Evolutionary conservation across 768 basidiomycete genomes (phyloP).

Genomic region (Psilocybe tampanensis): DNA sequence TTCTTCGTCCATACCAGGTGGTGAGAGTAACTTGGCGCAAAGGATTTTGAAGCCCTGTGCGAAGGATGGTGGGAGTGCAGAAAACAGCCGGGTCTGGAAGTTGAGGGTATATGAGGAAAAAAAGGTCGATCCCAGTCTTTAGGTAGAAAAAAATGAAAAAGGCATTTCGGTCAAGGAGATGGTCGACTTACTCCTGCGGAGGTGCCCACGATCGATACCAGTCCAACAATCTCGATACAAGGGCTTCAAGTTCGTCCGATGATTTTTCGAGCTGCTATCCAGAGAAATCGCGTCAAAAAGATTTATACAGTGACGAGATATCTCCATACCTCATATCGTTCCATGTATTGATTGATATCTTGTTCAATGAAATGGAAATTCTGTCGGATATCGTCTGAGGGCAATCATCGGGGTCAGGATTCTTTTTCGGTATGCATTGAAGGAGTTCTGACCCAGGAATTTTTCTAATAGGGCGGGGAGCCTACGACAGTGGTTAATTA

Average conservation of each 20-base stretch:
- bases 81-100: slow-evolving; percentile 78
- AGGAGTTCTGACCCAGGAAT: slow-evolving; percentile 56
- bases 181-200: slow-evolving; percentile 53
- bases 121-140: slow-evolving; percentile 67
- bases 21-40: slow-evolving; percentile 58
- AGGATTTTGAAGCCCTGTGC: slow-evolving; percentile 69
- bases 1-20: slow-evolving; percentile 23
- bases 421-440: not conserved
- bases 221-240: slow-evolving; percentile 61
- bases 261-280: slow-evolving; percentile 41
- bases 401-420: not conserved
- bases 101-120: slow-evolving; percentile 61
- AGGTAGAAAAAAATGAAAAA: slow-evolving; percentile 12
- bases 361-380: slow-evolving; percentile 57
- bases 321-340: slow-evolving; percentile 57
- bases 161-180: not conserved
- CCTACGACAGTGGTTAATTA: slow-evolving; percentile 59
- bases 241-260: slow-evolving; percentile 48
- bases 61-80: slow-evolving; percentile 69
- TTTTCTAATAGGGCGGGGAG: slow-evolving; percentile 68
- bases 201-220: slow-evolving; percentile 84
- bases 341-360: slow-evolving; percentile 64
- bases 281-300: not conserved
- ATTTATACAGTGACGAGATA: not conserved
- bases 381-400: slow-evolving; percentile 63